Evolutionary conservation across 2,329 filamentous ascomycete genomes (phyloP), one percentile per base, ranked within the genome.

Genomic region (Penicillium sp.): DNA sequence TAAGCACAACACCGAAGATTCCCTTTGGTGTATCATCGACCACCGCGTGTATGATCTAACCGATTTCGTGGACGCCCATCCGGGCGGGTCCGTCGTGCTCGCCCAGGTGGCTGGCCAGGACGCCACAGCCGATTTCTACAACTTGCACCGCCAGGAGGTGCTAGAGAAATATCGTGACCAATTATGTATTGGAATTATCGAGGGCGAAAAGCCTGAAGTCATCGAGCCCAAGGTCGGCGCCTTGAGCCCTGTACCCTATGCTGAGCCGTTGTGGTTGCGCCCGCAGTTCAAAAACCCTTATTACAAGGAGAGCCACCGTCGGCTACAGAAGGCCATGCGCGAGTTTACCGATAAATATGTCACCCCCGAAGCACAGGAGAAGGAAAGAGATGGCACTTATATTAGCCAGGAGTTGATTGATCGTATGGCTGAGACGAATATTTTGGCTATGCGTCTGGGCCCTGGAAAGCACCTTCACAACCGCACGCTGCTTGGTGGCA

Each of bases 131-230:
- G 89, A 88, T 55, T 96, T 96, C 76, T 96, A 96, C 84, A 96
- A 96, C 79, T 86, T 96, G 52, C 92, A 96, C 78, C 83, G 91
- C 26, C 91, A 96, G 66, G 91, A 96, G 76, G 90, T 96, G n/a
- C 83, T 96, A 11, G 79, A 87, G 59, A 92, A 92, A 74, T 96
- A 96, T 80, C 66, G 67, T n/a, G 78, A 82, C 47, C 81, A 84
- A 67, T 83, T 96, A 19, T 88, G 85, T 74, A 83, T 96, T 66
- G 91, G 91, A 68, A 90, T 85, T 14, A 74, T 96, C 70, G 79
- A 86, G 64, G 89, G 86, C 74, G 90, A 96, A 79, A 87, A 82
- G 68, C 83, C 90, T 21, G 85, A 91, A 70, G 85, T 95, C 65
- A 82, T 92, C 61, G 85, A 86, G 21, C 86, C 84, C 1, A 76